Evolutionary conservation across 169 alveolate genomes (phyloP).

Genomic region (Cryptosporidium andersoni): DNA sequence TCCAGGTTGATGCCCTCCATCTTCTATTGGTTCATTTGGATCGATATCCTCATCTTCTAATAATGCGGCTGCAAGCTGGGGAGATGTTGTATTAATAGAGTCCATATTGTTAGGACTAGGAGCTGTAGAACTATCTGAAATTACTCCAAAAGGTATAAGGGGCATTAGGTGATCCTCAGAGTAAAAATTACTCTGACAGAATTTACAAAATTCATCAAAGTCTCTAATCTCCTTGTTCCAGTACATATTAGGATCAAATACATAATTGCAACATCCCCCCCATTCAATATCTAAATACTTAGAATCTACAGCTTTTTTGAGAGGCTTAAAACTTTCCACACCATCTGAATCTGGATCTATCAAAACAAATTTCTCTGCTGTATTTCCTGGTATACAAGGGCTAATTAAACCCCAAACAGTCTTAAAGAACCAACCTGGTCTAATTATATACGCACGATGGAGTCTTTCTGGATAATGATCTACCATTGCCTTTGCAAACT

Average conservation of each 20-base stretch:
- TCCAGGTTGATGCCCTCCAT: conserved; percentile 70
- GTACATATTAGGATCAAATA: conserved; percentile 40
- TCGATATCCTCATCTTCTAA: conserved; percentile 66
- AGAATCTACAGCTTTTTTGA: conserved; percentile 5
- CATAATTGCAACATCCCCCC: conserved; percentile 66
- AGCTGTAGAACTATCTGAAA: conserved; percentile 13
- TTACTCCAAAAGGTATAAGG: background rate
- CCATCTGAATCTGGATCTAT: conserved; percentile 68
- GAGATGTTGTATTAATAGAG: background rate
- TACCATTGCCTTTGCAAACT: conserved; percentile 71
- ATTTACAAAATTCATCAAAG: conserved; percentile 40
- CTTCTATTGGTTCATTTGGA: conserved; percentile 66
- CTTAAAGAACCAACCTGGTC: conserved; percentile 67
- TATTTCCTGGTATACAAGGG: conserved; percentile 68
- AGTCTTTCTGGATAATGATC: conserved; percentile 69
- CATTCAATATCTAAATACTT: conserved; percentile 60
- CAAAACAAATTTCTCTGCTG: conserved; percentile 63
- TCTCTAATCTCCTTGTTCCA: conserved; percentile 56
- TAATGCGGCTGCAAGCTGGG: conserved; percentile 46
- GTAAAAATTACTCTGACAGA: conserved; percentile 58
- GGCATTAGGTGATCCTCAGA: conserved; percentile 42
- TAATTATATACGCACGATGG: conserved; percentile 47
- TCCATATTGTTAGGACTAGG: background rate
- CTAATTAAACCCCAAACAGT: conserved; percentile 70
- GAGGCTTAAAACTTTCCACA: conserved; percentile 14